phyloP scores from a whole-genome alignment of 352 stramenopile genomes.

The Pythium vanterpoolii region DNA sequence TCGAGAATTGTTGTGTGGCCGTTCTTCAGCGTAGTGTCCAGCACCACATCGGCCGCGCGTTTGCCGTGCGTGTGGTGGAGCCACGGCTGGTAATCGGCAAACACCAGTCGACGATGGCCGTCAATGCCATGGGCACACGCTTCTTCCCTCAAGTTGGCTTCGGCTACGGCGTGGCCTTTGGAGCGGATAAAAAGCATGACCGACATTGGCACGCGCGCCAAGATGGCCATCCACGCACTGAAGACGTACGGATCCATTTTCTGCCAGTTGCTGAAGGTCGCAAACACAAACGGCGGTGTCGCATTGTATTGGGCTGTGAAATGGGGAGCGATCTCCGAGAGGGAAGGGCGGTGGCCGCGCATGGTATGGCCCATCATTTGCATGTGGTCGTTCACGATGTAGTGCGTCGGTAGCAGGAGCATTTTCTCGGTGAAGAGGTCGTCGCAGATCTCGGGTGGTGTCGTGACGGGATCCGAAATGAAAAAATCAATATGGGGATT shows the following conservation, averaged over 20 bases:
- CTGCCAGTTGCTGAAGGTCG: constrained; percentile 86
- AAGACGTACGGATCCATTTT: constrained; percentile 83
- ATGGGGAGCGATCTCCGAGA: constrained; percentile 18
- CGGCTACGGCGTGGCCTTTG: constrained; percentile 41
- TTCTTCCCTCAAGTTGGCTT: constrained; percentile 45
- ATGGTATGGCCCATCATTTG: constrained; percentile 66
- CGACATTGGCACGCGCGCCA: constrained; percentile 55
- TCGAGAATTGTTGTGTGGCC: constrained; percentile 82
- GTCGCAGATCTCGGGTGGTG: constrained; percentile 34
- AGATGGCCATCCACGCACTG: constrained; percentile 74
- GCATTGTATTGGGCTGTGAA: background rate
- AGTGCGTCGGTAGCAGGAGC: constrained; percentile 62
- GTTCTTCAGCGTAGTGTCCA: constrained; percentile 85
- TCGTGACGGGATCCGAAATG: constrained; percentile 55
- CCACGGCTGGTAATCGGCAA: constrained; percentile 57
- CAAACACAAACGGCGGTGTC: constrained; percentile 52
- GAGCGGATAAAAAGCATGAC: constrained; percentile 82
- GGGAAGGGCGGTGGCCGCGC: constrained; percentile 23
- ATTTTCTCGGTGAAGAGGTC: constrained; percentile 70
- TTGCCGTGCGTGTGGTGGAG: constrained; percentile 79
- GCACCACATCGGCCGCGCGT: constrained; percentile 59
- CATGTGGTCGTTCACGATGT: constrained; percentile 85
- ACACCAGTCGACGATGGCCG: constrained; percentile 48
- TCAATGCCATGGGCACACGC: constrained; percentile 51
- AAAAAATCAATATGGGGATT: constrained; percentile 61